Percentiles rank a stretch among this genome's conserved stretches.
Conservation (phyloP, 371 early-diverging fungal genomes). For the Mortierella sp. region DNA sequence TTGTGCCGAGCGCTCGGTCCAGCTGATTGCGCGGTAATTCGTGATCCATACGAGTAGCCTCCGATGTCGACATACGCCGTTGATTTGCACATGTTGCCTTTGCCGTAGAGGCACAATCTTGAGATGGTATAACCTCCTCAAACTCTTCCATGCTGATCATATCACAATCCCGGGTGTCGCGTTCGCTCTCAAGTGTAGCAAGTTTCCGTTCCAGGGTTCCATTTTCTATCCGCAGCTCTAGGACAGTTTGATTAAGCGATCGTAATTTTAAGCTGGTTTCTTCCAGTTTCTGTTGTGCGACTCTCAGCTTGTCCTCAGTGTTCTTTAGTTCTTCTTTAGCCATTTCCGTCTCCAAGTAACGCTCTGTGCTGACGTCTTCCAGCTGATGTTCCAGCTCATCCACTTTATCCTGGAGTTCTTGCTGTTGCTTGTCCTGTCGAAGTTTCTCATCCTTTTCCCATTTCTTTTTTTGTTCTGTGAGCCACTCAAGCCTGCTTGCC, state of each 20-base stretch:
- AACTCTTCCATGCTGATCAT: slow-evolving; percentile 11
- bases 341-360: slow-evolving; percentile 25
- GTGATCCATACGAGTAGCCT: neutral
- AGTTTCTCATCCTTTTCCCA: slow-evolving; percentile 29
- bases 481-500: slow-evolving; percentile 6
- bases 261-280: slow-evolving; percentile 8
- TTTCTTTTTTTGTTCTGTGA: slow-evolving; percentile 16
- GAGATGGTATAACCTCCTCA: slow-evolving; percentile 23
- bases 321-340: slow-evolving; percentile 25
- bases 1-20: slow-evolving; percentile 20
- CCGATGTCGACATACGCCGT: neutral
- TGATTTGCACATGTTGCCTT: neutral
- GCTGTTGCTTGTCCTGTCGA: neutral
- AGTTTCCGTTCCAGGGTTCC: slow-evolving; percentile 14
- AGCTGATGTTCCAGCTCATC: slow-evolving; percentile 30
- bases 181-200: neutral
- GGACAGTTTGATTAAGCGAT: slow-evolving; percentile 1
- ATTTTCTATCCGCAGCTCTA: slow-evolving; percentile 23
- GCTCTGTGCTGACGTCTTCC: slow-evolving; percentile 30
- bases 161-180: neutral
- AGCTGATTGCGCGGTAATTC: slow-evolving; percentile 13
- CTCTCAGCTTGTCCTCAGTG: slow-evolving; percentile 15
- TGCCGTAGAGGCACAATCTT: neutral
- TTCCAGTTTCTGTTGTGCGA: neutral
- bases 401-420: slow-evolving; percentile 15